Evolutionary conservation across 2,329 filamentous ascomycete species (phyloP), one percentile per base, ranked within the genome.

Genomic region (Claviceps lovelessii): DNA sequence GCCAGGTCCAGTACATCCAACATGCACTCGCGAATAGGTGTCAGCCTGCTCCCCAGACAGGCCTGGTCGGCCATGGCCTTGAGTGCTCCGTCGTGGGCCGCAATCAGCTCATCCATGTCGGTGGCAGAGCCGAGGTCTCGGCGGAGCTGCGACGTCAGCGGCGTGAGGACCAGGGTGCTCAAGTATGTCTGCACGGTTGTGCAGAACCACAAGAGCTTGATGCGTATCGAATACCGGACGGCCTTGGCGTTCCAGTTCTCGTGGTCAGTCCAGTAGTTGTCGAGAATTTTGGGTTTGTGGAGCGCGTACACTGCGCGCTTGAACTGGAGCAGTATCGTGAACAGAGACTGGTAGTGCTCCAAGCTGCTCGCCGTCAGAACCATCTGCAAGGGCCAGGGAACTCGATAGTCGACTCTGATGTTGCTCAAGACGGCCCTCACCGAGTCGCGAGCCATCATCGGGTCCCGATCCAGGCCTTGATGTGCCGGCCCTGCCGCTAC

Each of bases 81-180:
- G 48, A 86, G 71, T 62, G 85, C 91, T 0, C 68, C 65, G 5
- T 78, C 70, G 64, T 95, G 90, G 0, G 83, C 76, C 1, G 70
- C 69, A 31, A 90, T 83, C 87, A 96, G 94, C 31, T 78, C 78
- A 64, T 96, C 89, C 10, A 96, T 81, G 60, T 91, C 88, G 31
- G 77, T 74, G 0, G 88, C 81, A 6, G 72, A 70, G 15, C 70
- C 68, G 52, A 96, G 75, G 0, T 76, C 72, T 2, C 68, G 65
- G 6, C 72, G 71, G 72, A 96, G 78, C 35, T 74, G 72, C 2
- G 68, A 63, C 2, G 76, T 79, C 28, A 81, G 75, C 0, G 82
- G 79, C 0, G 76, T 77, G 0, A 95, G 74, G 1, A 90, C 86
- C 2, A 89, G 76, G 17, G 82, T 84, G 4, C 83, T 84, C 5